Evolutionary conservation across 2,329 filamentous ascomycete species (phyloP).

Genomic region (Sporothrix globosa): DNA sequence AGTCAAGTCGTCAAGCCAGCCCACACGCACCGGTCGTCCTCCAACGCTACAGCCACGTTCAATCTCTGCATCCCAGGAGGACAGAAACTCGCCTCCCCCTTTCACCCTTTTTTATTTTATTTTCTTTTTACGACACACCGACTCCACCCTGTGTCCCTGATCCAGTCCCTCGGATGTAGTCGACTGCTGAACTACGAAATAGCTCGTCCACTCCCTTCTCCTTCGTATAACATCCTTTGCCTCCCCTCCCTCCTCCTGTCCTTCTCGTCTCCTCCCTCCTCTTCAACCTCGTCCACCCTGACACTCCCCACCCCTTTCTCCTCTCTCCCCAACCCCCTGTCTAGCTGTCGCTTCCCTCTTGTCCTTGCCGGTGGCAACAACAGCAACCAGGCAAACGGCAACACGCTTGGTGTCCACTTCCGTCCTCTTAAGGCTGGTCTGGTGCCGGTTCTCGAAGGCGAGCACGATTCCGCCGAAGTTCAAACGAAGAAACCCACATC

Average conservation of each 20-base stretch:
- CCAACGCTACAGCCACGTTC: constrained; percentile 23
- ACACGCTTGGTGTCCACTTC: constrained; percentile 17
- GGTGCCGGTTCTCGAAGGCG: background rate
- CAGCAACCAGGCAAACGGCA: background rate
- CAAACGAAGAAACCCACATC: constrained; percentile 13
- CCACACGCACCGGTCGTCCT: background rate
- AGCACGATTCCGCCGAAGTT: constrained; percentile 6
- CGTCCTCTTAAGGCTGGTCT: constrained; percentile 16
- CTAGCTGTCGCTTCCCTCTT: constrained; percentile 24
- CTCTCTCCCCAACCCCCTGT: constrained; percentile 22
- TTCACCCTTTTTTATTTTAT: background rate
- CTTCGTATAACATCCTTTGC: constrained; percentile 15
- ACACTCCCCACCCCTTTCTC: background rate
- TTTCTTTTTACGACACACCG: background rate
- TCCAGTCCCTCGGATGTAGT: constrained; percentile 27
- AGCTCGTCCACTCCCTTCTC: background rate
- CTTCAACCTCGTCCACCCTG: constrained; percentile 1
- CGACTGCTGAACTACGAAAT: constrained; percentile 17
- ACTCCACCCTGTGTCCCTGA: constrained; percentile 10
- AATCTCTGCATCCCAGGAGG: constrained; percentile 1
- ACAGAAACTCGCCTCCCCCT: constrained; percentile 25
- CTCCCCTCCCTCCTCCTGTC: constrained; percentile 1
- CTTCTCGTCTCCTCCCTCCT: background rate
- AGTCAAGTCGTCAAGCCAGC: background rate
- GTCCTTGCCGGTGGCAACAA: constrained; percentile 24